Evolutionary conservation across 768 basidiomycete species (phyloP).

Genomic region (Hemileccinum impolitum): DNA sequence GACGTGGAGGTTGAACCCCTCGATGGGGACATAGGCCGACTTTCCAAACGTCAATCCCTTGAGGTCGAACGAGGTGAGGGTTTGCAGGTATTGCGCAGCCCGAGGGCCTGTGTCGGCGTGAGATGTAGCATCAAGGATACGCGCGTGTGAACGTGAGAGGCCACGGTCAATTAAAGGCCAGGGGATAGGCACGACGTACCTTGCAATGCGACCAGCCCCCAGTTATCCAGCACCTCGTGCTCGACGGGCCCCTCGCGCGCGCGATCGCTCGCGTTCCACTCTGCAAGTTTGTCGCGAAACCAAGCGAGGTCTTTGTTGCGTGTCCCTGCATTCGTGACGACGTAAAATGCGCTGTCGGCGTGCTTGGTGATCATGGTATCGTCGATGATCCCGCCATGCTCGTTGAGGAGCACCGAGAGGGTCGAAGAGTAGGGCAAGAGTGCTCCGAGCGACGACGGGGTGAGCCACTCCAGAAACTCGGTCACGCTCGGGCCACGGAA

Average conservation of each 20-base stretch:
- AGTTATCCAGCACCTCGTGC: conserved; percentile 74
- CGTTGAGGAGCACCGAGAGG: conserved; percentile 86
- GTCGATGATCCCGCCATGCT: conserved; percentile 91
- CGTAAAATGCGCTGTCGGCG: conserved; percentile 75
- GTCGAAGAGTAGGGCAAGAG: conserved; percentile 77
- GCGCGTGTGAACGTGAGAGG: background rate
- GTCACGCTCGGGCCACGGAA: conserved; percentile 79
- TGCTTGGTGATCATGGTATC: conserved; percentile 93
- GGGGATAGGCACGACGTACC: conserved; percentile 43
- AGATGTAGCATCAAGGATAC: too few relatives aligned
- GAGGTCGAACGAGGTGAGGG: conserved; percentile 72
- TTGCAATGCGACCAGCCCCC: conserved; percentile 90
- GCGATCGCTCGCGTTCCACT: conserved; percentile 70
- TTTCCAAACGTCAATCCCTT: conserved; percentile 76
- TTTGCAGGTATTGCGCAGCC: conserved; percentile 76
- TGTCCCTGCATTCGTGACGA: conserved; percentile 94
- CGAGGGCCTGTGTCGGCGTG: conserved; percentile 58
- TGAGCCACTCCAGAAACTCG: conserved; percentile 84
- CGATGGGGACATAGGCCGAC: conserved; percentile 75
- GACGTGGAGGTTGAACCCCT: conserved; percentile 63
- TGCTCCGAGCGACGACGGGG: conserved; percentile 73
- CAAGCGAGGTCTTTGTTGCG: conserved; percentile 78
- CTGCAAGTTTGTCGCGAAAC: conserved; percentile 62
- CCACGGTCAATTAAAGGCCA: too few relatives aligned
- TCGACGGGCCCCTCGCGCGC: conserved; percentile 62